phyloP scores from a whole-genome alignment of 2,329 filamentous ascomycete genomes.

The Thermothelomyces thermophilus region DNA sequence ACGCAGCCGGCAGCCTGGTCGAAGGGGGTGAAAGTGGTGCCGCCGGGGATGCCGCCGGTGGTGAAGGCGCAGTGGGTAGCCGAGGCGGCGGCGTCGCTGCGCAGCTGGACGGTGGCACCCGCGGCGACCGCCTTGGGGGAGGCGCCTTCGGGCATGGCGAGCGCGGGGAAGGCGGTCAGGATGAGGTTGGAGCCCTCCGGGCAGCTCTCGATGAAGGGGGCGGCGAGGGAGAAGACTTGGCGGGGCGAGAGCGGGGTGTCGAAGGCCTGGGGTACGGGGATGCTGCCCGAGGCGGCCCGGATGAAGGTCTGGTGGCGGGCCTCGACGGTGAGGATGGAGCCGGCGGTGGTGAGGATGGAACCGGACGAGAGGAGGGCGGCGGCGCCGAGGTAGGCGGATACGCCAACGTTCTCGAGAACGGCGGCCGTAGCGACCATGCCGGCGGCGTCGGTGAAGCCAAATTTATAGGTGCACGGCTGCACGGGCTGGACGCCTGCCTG shows the following conservation, averaged over 20 bases:
- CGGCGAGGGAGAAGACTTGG: conserved; percentile 66
- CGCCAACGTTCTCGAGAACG: conserved; percentile 65
- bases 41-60: conserved; percentile 51
- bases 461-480: conserved; percentile 65
- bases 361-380: conserved; percentile 56
- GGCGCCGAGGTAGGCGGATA: conserved; percentile 68
- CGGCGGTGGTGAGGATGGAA: conserved; percentile 58
- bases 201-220: conserved; percentile 65
- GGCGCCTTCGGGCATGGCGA: conserved; percentile 45
- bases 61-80: conserved; percentile 62
- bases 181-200: conserved; percentile 58
- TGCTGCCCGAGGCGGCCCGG: conserved; percentile 50
- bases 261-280: conserved; percentile 61
- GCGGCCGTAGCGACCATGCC: conserved; percentile 63
- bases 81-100: conserved; percentile 42
- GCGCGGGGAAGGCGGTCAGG: conserved; percentile 55
- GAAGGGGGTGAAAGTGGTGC: conserved; percentile 55
- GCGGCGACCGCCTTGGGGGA: conserved; percentile 34
- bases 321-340: conserved; percentile 66
- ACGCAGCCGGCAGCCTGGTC: conserved; percentile 48
- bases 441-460: conserved; percentile 58
- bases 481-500: conserved; percentile 59
- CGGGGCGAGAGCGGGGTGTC: conserved; percentile 62
- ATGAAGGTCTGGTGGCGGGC: conserved; percentile 68
- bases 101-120: conserved; percentile 41